phyloP scores from a whole-genome alignment of 306 rosid species.

The Lathyrus tuberosus region DNA sequence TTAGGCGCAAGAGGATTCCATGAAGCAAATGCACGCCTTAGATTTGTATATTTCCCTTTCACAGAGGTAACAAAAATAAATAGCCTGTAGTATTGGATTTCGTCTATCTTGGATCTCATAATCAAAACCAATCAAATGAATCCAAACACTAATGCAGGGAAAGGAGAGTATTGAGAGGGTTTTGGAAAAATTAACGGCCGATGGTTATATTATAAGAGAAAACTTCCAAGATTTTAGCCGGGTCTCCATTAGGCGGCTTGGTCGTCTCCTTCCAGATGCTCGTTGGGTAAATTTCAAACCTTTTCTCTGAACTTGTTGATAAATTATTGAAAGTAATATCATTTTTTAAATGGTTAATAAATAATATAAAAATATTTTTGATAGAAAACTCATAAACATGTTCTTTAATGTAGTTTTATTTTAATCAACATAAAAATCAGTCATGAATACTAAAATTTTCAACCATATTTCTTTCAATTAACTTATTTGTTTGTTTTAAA shows the following conservation, averaged over 20 bases:
- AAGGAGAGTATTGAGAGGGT: constrained; percentile 59
- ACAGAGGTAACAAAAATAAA: constrained; percentile 45
- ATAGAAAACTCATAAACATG: not conserved
- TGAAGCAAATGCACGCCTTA: constrained; percentile 66
- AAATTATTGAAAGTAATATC: not conserved
- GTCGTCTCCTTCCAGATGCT: constrained; percentile 73
- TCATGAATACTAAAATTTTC: not conserved
- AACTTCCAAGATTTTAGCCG: constrained; percentile 52
- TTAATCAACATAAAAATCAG: not conserved
- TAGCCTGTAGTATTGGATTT: not conserved
- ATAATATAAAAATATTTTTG: not conserved
- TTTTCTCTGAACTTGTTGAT: constrained; percentile 12
- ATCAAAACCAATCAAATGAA: not conserved
- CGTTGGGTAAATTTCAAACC: constrained; percentile 58
- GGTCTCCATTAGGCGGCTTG: constrained; percentile 70
- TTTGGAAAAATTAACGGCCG: constrained; percentile 48
- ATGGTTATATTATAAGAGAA: constrained; percentile 41
- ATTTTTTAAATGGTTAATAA: not conserved
- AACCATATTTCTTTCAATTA: not conserved
- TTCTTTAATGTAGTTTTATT: not conserved
- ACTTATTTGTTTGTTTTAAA: not conserved
- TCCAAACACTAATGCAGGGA: constrained; percentile 46
- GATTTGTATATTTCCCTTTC: constrained; percentile 59
- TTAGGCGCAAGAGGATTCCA: constrained; percentile 46
- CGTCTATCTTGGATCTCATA: constrained; percentile 2